These are phyloP conservation scores for Ophiostoma tasmaniense DNA, from an alignment of 2,329 filamentous ascomycete species.

Conservation along the genomic window DNA sequence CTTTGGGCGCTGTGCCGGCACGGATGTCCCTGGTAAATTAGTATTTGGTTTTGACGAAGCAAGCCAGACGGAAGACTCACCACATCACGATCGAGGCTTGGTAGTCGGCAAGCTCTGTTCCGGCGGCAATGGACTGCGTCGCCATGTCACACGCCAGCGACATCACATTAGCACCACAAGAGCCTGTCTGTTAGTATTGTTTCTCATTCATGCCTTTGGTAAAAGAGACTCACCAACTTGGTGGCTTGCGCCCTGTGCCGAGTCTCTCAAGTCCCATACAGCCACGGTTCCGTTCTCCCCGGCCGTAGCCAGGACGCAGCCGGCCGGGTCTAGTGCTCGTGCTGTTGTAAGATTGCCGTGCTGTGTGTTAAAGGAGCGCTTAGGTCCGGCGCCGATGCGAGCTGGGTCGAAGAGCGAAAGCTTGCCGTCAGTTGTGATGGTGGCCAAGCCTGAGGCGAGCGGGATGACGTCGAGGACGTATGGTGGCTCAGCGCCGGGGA, in stretches of 20 bases:
- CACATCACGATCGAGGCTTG: conserved; percentile 54
- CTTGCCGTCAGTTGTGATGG: conserved; percentile 63
- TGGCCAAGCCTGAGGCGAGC: conserved; percentile 44
- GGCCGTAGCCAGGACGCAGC: conserved; percentile 55
- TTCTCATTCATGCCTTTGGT: too few species aligned
- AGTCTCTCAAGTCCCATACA: conserved; percentile 55
- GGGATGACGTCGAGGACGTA: conserved; percentile 53
- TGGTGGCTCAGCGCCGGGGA: conserved; percentile 31
- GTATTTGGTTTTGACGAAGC: background rate
- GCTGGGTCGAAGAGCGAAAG: conserved; percentile 56
- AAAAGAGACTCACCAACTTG: conserved; percentile 31
- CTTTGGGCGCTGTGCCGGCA: conserved; percentile 36
- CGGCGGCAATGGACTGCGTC: conserved; percentile 56
- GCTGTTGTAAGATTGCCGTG: conserved; percentile 59
- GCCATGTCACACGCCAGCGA: conserved; percentile 54
- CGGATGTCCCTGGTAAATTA: conserved; percentile 43
- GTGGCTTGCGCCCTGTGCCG: conserved; percentile 30
- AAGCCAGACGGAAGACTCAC: conserved; percentile 31
- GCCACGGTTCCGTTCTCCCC: conserved; percentile 62
- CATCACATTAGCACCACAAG: conserved; percentile 36
- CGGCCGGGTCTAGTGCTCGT: conserved; percentile 43
- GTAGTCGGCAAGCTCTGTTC: conserved; percentile 62
- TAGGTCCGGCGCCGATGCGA: conserved; percentile 43
- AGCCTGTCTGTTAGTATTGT: conserved; percentile 12
- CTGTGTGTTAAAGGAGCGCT: conserved; percentile 40